Base-by-base conservation (phyloP, 2,329 filamentous ascomycete genomes). In the Scorias spongiosa region DNA sequence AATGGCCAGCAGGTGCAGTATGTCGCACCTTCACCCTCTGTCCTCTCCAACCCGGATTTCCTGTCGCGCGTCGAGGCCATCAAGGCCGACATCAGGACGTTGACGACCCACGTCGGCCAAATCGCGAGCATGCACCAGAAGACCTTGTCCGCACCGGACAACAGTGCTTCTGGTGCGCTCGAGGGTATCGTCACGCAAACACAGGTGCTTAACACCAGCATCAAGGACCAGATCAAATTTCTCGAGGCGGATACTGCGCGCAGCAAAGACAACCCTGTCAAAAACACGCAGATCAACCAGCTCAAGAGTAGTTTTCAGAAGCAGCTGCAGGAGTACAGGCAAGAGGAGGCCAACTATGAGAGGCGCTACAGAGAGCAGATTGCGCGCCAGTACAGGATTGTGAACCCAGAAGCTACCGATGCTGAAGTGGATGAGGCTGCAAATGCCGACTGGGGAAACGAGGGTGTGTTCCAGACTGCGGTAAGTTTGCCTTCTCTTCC, bases 401-500 rank as follows among this genome's bases (percentile, higher is more conserved):
- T 86, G 52, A 85, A 87, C 60, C 38, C 38, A 4, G 38, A 40
- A 20, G 38, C 38, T 14, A 40, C 12, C 10, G 38, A 40, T 12
- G 20, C 14, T 5, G 81, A 89, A 63, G 78, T 88, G 2, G 67
- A 72, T 41, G 68, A 84, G 59, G 82, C 82, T 2, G 68, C 77
- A 18, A 71, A 84, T 52, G 69, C 76, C 43, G 79, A 87, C 59
- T 84, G 82, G 80, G 77, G 80, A 43, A 75, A 83, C 46, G 80
- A 88, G 66, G 81, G 82, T 55, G 79, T 91, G 44, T 91, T 89
- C 67, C 81, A 87, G 63, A 81, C 78, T 45, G 84, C 84, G 47
- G 84, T 89, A 72, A 63, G 78, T 71, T 42, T 20, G 4, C 5
- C 9, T 15, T 48, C 42, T 29, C 34, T 39, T 34, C 26, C 41